These are phyloP conservation scores for Posidonia australis DNA, from an alignment of 106 monocot genomes.

Conservation along the genomic window DNA sequence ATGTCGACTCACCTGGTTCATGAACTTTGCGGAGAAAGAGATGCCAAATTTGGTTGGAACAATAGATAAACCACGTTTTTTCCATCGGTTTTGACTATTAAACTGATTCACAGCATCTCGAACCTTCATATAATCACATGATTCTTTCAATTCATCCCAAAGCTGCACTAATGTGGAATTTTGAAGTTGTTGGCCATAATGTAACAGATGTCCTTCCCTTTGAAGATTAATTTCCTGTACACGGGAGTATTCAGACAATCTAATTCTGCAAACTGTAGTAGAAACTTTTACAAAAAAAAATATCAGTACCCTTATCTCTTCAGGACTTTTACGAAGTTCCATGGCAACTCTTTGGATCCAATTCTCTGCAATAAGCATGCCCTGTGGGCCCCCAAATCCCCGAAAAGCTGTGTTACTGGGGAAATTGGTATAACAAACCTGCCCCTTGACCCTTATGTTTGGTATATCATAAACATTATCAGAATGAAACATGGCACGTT, in stretches of 20 bases:
- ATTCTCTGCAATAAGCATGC: conserved; percentile 86
- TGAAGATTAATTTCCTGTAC: conserved; percentile 85
- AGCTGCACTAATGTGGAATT: conserved; percentile 52
- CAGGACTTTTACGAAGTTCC: conserved; percentile 73
- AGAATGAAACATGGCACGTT: conserved; percentile 86
- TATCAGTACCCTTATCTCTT: conserved; percentile 63
- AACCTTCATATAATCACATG: conserved; percentile 55
- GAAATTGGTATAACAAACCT: conserved; percentile 84
- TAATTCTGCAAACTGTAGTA: neutral
- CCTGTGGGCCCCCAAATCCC: conserved; percentile 98
- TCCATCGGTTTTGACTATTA: conserved; percentile 77
- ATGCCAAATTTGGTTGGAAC: conserved; percentile 98
- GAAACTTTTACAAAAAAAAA: neutral
- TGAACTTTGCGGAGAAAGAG: conserved; percentile 70
- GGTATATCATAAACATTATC: conserved; percentile 91
- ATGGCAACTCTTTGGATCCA: conserved; percentile 80
- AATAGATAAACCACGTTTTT: conserved; percentile 82
- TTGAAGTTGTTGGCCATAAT: conserved; percentile 77
- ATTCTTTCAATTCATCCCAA: conserved; percentile 75
- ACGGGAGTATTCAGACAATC: neutral
- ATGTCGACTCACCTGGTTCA: conserved; percentile 65
- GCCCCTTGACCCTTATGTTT: conserved; percentile 59
- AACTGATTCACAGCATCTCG: conserved; percentile 40
- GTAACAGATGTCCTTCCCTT: conserved; percentile 48
- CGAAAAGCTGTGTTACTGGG: conserved; percentile 97